Base-by-base conservation (phyloP, 2,329 filamentous ascomycete genomes). In the Xylaria sp. region DNA sequence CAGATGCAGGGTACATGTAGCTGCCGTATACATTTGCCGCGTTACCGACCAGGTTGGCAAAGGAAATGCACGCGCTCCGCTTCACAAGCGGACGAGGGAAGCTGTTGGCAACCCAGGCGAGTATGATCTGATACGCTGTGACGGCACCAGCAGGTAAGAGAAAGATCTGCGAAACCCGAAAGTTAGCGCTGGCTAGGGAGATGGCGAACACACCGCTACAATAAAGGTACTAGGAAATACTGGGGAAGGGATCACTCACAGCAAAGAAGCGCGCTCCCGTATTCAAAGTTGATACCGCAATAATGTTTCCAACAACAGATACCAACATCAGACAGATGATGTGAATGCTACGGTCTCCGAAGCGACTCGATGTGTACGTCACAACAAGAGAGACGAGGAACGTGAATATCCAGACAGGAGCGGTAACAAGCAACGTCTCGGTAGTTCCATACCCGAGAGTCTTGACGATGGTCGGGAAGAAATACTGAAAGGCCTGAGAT, bases 1-100 rank as follows among this genome's bases (percentile, higher is more conserved):
- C 77, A 0, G 77, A 79, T 6, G 75, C 71, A 0, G 82, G 81
- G 58, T 84, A 86, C 82, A 86, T 83, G 74, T 85, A 85, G 5
- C 79, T 79, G 47, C 76, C 80, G 59, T 85, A 86, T 47, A 85
- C 84, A 58, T 79, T 83, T 0, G 83, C 82, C 9, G 79, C 86
- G 76, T 91, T 91, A 0, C 90, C 91, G 50, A 93, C 82, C 72
- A 91, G 80, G 74, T 92, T 91, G 57, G 90, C 81, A n/a, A 92
- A 84, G 9, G 90, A 87, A 60, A 93, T 90, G 3, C 86, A 86
- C 1, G 87, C 86, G 4, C 91, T 91, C 1, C 90, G 85, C 57
- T 91, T 88, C 1, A 89, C 90, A 1, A 91, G 78, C 1, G 91
- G 90, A 78, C 91, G 92, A 0, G 91, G 90, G 42, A 93, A 85